Conservation (phyloP, 164 flowering plant species). For the Tinospora cordifolia region DNA sequence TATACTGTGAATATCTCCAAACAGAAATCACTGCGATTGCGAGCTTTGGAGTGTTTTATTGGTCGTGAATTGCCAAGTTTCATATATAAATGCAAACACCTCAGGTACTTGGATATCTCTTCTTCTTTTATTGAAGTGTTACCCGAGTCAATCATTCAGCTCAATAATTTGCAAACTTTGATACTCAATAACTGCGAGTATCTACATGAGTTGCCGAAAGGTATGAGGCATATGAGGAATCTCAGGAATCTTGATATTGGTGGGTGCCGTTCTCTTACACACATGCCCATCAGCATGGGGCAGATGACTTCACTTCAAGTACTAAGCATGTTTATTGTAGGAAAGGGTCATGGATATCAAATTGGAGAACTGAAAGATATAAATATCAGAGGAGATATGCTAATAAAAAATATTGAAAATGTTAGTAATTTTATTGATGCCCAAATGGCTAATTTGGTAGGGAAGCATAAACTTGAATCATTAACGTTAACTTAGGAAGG, state of each 20-base stretch:
- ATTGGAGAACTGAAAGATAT: neutral
- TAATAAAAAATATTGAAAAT: neutral
- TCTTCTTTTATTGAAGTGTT: neutral
- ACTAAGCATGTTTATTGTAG: neutral
- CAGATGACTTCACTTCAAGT: neutral
- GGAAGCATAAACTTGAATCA: neutral
- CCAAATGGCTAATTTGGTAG: neutral
- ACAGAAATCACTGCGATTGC: neutral
- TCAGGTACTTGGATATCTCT: conserved; percentile 7
- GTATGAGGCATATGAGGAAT: neutral
- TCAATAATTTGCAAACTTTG: conserved; percentile 1
- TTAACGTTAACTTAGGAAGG: neutral
- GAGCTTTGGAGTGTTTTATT: neutral
- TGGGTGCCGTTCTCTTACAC: neutral
- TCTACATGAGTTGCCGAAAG: conserved; percentile 2
- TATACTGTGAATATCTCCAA: neutral
- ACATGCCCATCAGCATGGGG: conserved; percentile 2
- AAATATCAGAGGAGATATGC: neutral
- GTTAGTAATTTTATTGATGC: neutral
- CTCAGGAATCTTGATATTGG: conserved; percentile 1
- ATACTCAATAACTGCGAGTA: neutral
- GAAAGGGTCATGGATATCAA: neutral
- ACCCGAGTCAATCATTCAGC: conserved; percentile 4
- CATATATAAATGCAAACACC: neutral
- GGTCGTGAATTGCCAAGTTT: neutral